Evolutionary conservation across 164 flowering plant genomes (phyloP), one percentile per base, ranked within the genome.

Genomic region (Chloranthus sessilifolius): DNA sequence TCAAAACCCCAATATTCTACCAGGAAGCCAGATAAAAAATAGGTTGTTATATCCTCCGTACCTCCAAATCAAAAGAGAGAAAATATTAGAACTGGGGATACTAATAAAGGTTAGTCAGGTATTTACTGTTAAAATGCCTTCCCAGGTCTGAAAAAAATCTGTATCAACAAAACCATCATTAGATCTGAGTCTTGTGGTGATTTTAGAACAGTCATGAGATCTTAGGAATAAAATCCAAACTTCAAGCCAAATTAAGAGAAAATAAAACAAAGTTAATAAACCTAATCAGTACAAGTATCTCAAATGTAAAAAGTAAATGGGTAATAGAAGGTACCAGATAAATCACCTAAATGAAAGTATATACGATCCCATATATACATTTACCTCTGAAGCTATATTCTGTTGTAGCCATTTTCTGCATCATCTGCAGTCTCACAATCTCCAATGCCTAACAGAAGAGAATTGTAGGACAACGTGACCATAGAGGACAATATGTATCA

Each of bases 121-220:
- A 40, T 48, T 21, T 28, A 62, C 47, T 38, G 64, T 47, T 66
- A 62, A 53, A 68, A 67, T 52, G 66, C 36, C 23, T 36, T 17
- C 17, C 50, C 31, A 17, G 50, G 14, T 28, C 31, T n/a, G 30
- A 37, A 37, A 10, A 38, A 36, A 27, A 51, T 81, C 78, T 71
- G 80, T 77, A 61, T 56, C 72, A 70, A 62, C 61, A 70, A 74
- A 70, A 67, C 61, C 74, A 75, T 67, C 59, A 70, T 69, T 62
- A 70, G 66, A 57, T 48, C 59, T 49, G 15, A 55, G 55, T 62
- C 58, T 23, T 57, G 31, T 25, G 0, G 31, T 37, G 24, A 19
- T 25, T 49, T 49, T 24, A 59, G 45, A 48, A 47, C 31, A 43
- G 42, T 16, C 35, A 41, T 45, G 48, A 43, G 40, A 43, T 28